Base-by-base conservation (phyloP, 345 rosid genomes). In the Lenwebbia sp. region DNA sequence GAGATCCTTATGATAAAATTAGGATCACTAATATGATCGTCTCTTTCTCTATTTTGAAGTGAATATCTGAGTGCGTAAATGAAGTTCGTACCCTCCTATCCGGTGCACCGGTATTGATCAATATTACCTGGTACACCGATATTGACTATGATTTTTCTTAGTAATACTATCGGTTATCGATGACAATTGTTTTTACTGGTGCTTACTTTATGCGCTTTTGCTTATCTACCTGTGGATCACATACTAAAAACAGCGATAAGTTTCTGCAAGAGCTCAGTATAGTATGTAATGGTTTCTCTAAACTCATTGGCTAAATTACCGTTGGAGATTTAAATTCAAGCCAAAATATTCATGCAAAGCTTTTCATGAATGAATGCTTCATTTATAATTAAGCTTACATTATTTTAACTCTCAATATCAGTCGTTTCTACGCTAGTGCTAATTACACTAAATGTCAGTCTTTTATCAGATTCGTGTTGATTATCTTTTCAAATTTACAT, bases 231-330 rank as follows among this genome's bases (percentile, higher is more conserved):
- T 33, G 0, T 8, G 44, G 23, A 65, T 37, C 9, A 65, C 76
- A 30, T 65, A 65, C 0, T 33, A 17, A 30, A 0, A 62, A 2
- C 41, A 0, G 0, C 1, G 5, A 62, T 62, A 62, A 62, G 11
- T 62, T 62, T 62, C 75, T 62, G 1, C 75, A 62, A 62, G 3
- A 62, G 1, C 30, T 62, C 41, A 28, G 75, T 62, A 62, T 14
- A 30, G 41, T 19, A 17, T 9, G 13, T 4, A 17, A 19, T 70
- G 78, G 13, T 2, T 70, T 70, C 2, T 70, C 47, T 70, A 0
- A 0, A 17, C 13, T 33, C 47, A 70, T 2, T 70, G 78, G 3
- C 40, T 17, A 2, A 15, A 8, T 65, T 28, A 30, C 5, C 6
- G 0, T 65, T 65, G 76, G 76, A 1, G 7, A 0, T 30, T 65